These are phyloP conservation scores for Plantago elongata DNA, from an alignment of 257 asterid species.

Conservation along the genomic window DNA sequence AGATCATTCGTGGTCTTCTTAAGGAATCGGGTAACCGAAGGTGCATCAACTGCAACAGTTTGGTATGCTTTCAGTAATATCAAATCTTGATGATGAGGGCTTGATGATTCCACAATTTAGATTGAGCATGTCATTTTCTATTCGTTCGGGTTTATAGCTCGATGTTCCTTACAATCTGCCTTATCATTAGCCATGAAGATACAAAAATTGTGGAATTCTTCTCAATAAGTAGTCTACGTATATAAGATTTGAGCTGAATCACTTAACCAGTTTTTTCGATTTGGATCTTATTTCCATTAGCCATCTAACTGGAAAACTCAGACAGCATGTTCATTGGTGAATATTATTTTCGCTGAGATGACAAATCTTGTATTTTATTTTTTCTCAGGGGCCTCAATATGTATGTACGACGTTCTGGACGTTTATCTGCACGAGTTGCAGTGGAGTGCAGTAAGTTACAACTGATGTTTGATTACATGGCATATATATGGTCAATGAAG, in stretches of 20 bases:
- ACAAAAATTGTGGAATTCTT: too few relatives aligned
- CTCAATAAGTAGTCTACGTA: too few relatives aligned
- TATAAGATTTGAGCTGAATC: too few relatives aligned
- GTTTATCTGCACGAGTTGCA: slow-evolving; percentile 83
- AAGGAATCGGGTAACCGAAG: slow-evolving; percentile 69
- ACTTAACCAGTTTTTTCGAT: too few relatives aligned
- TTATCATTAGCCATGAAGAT: too few relatives aligned
- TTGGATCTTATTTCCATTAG: too few relatives aligned
- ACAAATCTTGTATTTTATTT: neutral
- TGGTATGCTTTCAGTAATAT: slow-evolving; percentile 37
- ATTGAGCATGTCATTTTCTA: too few relatives aligned
- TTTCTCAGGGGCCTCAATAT: slow-evolving; percentile 88
- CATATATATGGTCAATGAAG: neutral
- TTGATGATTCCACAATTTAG: too few relatives aligned
- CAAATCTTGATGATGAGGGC: neutral
- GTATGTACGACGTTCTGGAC: slow-evolving; percentile 92
- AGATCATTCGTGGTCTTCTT: slow-evolving; percentile 65
- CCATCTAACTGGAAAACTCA: neutral
- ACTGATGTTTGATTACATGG: neutral
- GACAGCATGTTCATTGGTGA: neutral
- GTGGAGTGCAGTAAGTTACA: slow-evolving; percentile 91
- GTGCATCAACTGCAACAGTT: slow-evolving; percentile 83
- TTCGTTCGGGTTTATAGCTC: too few relatives aligned
- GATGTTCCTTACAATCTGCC: too few relatives aligned
- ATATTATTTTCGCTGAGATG: too few relatives aligned